Evolutionary conservation across 2,329 filamentous ascomycete species (phyloP).

Genomic region (Scytalidium lignicola): DNA sequence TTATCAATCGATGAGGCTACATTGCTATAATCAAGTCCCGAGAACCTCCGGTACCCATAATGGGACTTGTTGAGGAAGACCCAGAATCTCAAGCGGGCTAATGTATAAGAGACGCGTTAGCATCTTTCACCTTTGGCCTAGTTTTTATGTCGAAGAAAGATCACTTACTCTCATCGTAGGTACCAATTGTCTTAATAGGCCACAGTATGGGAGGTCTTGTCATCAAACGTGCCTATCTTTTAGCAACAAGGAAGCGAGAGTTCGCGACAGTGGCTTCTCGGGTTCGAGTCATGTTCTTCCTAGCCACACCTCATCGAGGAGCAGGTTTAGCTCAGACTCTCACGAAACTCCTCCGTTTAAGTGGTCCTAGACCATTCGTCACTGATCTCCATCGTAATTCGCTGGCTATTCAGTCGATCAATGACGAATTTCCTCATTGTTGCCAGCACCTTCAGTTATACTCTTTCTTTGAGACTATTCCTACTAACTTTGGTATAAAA

Average conservation of each 20-base stretch:
- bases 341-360: constrained; percentile 8
- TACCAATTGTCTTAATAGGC: constrained; percentile 36
- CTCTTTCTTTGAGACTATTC: constrained; percentile 42
- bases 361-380: constrained; percentile 17
- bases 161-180: constrained; percentile 7
- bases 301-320: constrained; percentile 30
- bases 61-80: no score
- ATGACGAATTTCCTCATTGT: constrained; percentile 30
- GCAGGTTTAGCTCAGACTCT: constrained; percentile 11
- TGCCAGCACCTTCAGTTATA: constrained; percentile 24
- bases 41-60: no score
- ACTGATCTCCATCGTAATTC: constrained; percentile 28
- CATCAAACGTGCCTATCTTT: constrained; percentile 28
- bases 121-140: no score
- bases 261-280: constrained; percentile 13
- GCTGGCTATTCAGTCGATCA: constrained; percentile 20
- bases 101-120: no score
- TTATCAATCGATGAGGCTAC: no score
- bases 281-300: constrained; percentile 28
- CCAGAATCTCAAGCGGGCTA: no score
- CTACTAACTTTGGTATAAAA: constrained; percentile 12
- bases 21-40: no score
- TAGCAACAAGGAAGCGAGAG: constrained; percentile 13
- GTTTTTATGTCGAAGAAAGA: no score
- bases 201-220: constrained; percentile 40